Conservation (phyloP, 768 basidiomycete genomes). For the Mrakia gelida region DNA sequence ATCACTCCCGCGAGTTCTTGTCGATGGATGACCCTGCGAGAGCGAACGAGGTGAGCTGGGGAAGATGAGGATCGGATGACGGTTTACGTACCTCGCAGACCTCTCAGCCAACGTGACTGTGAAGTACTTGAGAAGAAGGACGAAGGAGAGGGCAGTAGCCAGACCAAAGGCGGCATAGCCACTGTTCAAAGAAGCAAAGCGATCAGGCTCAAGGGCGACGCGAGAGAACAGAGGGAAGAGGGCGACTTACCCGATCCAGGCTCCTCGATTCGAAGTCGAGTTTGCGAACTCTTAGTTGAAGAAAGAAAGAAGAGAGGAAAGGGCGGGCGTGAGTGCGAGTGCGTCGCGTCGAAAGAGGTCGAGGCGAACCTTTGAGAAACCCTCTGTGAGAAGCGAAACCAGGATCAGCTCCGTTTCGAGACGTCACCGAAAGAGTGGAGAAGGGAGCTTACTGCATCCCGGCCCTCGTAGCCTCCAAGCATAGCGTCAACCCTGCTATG, state of each 20-base stretch:
- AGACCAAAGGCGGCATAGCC: no score
- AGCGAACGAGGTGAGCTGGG: not conserved
- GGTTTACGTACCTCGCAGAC: not conserved
- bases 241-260: no score
- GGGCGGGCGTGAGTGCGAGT: not conserved
- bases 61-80: not conserved
- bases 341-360: not conserved
- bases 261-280: no score
- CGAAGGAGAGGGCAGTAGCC: no score
- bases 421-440: not conserved
- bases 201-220: no score
- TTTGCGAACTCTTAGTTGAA: not conserved
- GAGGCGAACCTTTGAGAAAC: not conserved
- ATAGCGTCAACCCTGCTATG: not conserved
- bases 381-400: not conserved
- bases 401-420: not conserved
- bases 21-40: not conserved
- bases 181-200: no score
- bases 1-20: slow-evolving; percentile 21
- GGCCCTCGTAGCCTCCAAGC: not conserved
- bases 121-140: no score
- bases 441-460: not conserved
- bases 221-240: no score
- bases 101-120: no score
- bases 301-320: not conserved